These are phyloP conservation scores for Ceraceosorus guamensis DNA, from an alignment of 1,284 basidiomycete genomes.

Conservation along the genomic window DNA sequence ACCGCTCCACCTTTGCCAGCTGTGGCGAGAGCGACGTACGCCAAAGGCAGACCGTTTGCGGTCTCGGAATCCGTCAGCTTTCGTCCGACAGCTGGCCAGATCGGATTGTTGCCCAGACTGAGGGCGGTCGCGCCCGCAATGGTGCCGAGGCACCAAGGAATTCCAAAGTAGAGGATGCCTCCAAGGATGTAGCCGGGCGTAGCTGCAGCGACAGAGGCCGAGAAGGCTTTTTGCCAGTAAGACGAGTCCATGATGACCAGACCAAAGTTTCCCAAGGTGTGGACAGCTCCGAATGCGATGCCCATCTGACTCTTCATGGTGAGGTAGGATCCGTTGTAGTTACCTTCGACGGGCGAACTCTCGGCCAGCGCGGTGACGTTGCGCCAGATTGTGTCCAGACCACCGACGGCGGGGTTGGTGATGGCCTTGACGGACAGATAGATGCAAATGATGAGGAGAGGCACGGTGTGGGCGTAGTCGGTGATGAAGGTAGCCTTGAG, in stretches of 20 bases:
- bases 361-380: slow-evolving; percentile 12
- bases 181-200: slow-evolving; percentile 39
- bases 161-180: slow-evolving; percentile 41
- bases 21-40: slow-evolving; percentile 28
- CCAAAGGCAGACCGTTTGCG: slow-evolving; percentile 26
- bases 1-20: slow-evolving; percentile 38
- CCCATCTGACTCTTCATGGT: slow-evolving; percentile 15
- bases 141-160: slow-evolving; percentile 37
- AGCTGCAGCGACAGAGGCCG: slow-evolving; percentile 29
- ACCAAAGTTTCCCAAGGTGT: slow-evolving; percentile 39
- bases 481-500: slow-evolving; percentile 36
- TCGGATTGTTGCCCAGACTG: slow-evolving; percentile 15
- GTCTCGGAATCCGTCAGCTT: slow-evolving; percentile 19
- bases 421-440: slow-evolving; percentile 36
- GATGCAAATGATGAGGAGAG: slow-evolving; percentile 33
- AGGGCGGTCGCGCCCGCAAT: slow-evolving; percentile 31
- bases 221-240: slow-evolving; percentile 43
- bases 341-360: slow-evolving; percentile 11
- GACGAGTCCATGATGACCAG: slow-evolving; percentile 33
- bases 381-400: slow-evolving; percentile 27
- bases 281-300: slow-evolving; percentile 35
- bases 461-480: slow-evolving; percentile 37
- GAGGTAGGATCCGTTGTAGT: slow-evolving; percentile 14
- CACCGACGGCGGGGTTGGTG: slow-evolving; percentile 17
- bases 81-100: slow-evolving; percentile 34